These are phyloP conservation scores for Beauveria brongniartii DNA, from an alignment of 2,329 filamentous ascomycete species.

Conservation along the genomic window DNA sequence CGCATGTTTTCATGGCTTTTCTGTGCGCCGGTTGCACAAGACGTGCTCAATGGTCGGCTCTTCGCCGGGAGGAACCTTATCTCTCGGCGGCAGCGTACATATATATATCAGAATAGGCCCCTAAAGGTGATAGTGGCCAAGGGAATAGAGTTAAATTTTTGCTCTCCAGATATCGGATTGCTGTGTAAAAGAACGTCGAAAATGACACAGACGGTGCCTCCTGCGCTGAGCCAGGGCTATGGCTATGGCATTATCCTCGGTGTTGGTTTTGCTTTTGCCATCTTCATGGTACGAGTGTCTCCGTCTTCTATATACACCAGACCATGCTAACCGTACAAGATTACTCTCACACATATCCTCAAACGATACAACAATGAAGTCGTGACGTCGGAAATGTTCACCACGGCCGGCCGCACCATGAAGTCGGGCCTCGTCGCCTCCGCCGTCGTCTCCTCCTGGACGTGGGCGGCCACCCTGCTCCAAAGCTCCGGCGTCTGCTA, in stretches of 20 bases:
- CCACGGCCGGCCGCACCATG: conserved; percentile 76
- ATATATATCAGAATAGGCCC: background rate
- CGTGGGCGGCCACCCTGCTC: conserved; percentile 78
- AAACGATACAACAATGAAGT: conserved; percentile 57
- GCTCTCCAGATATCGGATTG: background rate
- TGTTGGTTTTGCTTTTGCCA: conserved; percentile 63
- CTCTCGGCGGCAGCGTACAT: background rate
- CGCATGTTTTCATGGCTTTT: background rate
- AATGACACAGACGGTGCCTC: conserved; percentile 4
- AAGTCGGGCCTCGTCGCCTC: conserved; percentile 83
- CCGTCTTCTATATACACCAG: background rate
- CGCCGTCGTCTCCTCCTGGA: conserved; percentile 90
- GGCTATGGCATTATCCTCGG: conserved; percentile 75
- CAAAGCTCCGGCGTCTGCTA: conserved; percentile 80
- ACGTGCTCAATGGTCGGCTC: background rate
- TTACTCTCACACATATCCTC: conserved; percentile 61
- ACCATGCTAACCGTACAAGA: conserved; percentile 23
- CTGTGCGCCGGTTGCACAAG: background rate
- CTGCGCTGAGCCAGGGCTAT: conserved; percentile 49
- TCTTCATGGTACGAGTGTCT: conserved; percentile 49
- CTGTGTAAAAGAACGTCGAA: background rate
- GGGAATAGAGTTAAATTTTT: background rate
- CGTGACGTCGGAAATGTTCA: conserved; percentile 91
- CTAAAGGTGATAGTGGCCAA: background rate
- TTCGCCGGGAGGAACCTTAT: conserved; percentile 1